A percentile compares a stretch with the other conserved stretches of the same genome.
These are phyloP conservation scores for Boletellus emodensis DNA, from an alignment of 768 basidiomycete genomes.

Conservation along the genomic window DNA sequence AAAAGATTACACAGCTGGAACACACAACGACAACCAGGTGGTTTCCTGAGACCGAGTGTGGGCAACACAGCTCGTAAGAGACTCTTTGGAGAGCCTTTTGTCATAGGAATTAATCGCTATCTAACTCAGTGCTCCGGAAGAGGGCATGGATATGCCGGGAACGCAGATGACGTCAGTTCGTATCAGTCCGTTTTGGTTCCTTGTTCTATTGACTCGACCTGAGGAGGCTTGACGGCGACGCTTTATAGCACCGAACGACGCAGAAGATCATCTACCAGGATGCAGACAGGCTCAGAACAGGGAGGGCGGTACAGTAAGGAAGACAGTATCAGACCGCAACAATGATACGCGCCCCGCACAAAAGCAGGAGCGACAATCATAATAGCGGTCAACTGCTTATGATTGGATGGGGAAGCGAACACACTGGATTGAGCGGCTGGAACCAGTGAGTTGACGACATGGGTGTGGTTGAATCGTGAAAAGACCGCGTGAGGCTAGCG, in stretches of 20 bases:
- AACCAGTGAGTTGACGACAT: constrained; percentile 14
- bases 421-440: neutral
- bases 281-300: neutral
- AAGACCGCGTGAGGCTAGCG: neutral
- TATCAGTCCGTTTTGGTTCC: constrained; percentile 11
- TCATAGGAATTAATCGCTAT: neutral
- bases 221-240: constrained; percentile 23
- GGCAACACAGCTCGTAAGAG: neutral
- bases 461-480: neutral
- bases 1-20: constrained; percentile 1
- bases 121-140: constrained; percentile 16
- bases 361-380: neutral
- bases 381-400: neutral
- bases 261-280: constrained; percentile 11
- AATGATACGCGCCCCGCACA: constrained; percentile 1
- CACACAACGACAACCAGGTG: neutral
- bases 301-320: neutral
- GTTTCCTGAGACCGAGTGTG: neutral
- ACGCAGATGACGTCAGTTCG: constrained; percentile 13
- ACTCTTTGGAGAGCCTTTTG: neutral
- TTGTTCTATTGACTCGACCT: constrained; percentile 17
- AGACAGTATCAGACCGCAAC: constrained; percentile 8
- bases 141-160: constrained; percentile 14
- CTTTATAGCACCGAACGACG: constrained; percentile 15
- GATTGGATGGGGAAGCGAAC: neutral